phyloP scores from a whole-genome alignment of 148 eudicot genomes.

The Vaccinium macrocarpon region DNA sequence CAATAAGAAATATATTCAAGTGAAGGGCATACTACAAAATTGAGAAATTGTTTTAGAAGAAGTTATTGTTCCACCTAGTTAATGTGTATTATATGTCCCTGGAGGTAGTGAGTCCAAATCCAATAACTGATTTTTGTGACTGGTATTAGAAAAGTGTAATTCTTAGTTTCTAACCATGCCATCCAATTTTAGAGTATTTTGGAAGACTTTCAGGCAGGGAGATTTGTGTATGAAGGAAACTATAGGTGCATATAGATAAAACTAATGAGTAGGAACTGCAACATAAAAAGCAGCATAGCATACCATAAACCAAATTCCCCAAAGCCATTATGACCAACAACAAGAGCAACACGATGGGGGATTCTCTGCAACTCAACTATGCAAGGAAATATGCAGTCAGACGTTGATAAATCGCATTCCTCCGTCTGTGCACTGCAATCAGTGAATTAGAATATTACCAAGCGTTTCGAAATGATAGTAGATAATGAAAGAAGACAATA shows the following conservation, averaged over 20 bases:
- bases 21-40: neutral
- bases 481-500: neutral
- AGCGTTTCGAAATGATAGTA: neutral
- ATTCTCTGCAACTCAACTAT: slow-evolving; percentile 73
- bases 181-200: neutral
- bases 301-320: slow-evolving; percentile 92
- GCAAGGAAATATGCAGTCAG: slow-evolving; percentile 62
- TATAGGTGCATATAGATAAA: neutral
- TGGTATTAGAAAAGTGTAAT: neutral
- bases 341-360: slow-evolving; percentile 50
- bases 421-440: slow-evolving; percentile 55
- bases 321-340: slow-evolving; percentile 86
- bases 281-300: slow-evolving; percentile 43
- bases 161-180: neutral
- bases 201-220: neutral
- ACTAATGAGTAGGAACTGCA: neutral
- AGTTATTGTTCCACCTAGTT: neutral
- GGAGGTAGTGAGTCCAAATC: neutral
- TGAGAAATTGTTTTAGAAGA: neutral
- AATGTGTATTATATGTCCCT: neutral
- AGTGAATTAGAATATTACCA: slow-evolving; percentile 8
- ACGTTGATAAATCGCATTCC: slow-evolving; percentile 56
- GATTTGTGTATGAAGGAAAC: neutral
- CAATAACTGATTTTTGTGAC: neutral
- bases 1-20: neutral